Evolutionary conservation across 1,284 basidiomycete species (phyloP).

Genomic region (Pascua sp.): DNA sequence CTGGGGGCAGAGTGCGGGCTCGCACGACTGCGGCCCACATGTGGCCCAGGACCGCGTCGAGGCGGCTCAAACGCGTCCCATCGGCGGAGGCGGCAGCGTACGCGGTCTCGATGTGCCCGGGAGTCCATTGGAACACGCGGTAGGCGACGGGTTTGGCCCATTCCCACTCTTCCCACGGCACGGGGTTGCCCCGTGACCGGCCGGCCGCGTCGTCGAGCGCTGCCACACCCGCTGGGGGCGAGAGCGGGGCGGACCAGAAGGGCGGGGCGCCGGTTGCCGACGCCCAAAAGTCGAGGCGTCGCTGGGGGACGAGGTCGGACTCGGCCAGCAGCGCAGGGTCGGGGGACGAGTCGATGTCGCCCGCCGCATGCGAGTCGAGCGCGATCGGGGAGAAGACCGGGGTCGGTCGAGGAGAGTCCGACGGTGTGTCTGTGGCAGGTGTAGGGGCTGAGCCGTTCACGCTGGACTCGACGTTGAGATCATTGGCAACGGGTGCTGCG

Average conservation of each 20-base stretch:
- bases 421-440: background rate
- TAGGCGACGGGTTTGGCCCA: slow-evolving; percentile 42
- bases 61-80: slow-evolving; percentile 45
- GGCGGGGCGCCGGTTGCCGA: slow-evolving; percentile 15
- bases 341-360: slow-evolving; percentile 40
- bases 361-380: slow-evolving; percentile 46
- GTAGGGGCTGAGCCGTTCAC: no score
- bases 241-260: slow-evolving; percentile 12
- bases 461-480: no score
- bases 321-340: slow-evolving; percentile 25
- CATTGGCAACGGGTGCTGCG: slow-evolving; percentile 1
- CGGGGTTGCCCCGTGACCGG: slow-evolving; percentile 30
- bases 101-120: slow-evolving; percentile 37
- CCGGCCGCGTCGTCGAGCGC: slow-evolving; percentile 12
- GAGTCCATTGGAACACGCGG: slow-evolving; percentile 46
- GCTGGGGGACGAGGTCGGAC: slow-evolving; percentile 42
- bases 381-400: slow-evolving; percentile 41
- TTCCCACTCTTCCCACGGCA: slow-evolving; percentile 53
- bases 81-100: slow-evolving; percentile 10
- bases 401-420: slow-evolving; percentile 22
- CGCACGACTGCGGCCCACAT: slow-evolving; percentile 50
- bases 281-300: slow-evolving; percentile 44
- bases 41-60: slow-evolving; percentile 52
- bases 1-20: slow-evolving; percentile 37
- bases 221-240: slow-evolving; percentile 25